Conservation (phyloP, 2,329 filamentous ascomycete species). For the Periconia sp. region DNA sequence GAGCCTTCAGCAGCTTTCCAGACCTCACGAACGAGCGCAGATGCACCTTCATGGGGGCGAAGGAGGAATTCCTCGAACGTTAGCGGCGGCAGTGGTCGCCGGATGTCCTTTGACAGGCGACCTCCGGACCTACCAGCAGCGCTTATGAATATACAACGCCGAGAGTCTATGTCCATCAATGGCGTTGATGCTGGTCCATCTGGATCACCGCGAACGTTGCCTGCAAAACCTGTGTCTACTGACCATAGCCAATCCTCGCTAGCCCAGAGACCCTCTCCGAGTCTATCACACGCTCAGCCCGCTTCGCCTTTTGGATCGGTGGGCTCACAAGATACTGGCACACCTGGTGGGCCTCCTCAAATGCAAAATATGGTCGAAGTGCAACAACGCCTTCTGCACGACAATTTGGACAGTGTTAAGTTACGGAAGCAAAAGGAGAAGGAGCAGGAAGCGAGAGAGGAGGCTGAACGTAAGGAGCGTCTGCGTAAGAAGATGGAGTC, state of each 20-base stretch:
- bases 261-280: constrained; percentile 38
- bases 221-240: constrained; percentile 81
- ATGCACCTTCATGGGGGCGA: constrained; percentile 68
- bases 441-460: constrained; percentile 70
- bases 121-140: constrained; percentile 45
- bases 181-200: constrained; percentile 29
- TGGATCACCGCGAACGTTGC: constrained; percentile 25
- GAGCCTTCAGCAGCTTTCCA: constrained; percentile 90
- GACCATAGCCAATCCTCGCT: constrained; percentile 70
- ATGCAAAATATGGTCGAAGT: constrained; percentile 69
- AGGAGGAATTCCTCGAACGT: constrained; percentile 89
- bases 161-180: constrained; percentile 38
- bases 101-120: constrained; percentile 62
- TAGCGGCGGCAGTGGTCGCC: constrained; percentile 79
- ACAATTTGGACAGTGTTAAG: constrained; percentile 70
- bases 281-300: constrained; percentile 37
- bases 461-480: constrained; percentile 73
- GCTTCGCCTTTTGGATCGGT: constrained; percentile 44
- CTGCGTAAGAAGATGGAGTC: constrained; percentile 75
- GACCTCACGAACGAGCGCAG: constrained; percentile 73
- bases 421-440: constrained; percentile 65
- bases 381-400: constrained; percentile 72
- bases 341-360: constrained; percentile 47
- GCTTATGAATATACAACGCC: constrained; percentile 34
- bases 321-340: constrained; percentile 31